Conservation (phyloP, 2,329 filamentous ascomycete species). For the Stachybotrys elegans region DNA sequence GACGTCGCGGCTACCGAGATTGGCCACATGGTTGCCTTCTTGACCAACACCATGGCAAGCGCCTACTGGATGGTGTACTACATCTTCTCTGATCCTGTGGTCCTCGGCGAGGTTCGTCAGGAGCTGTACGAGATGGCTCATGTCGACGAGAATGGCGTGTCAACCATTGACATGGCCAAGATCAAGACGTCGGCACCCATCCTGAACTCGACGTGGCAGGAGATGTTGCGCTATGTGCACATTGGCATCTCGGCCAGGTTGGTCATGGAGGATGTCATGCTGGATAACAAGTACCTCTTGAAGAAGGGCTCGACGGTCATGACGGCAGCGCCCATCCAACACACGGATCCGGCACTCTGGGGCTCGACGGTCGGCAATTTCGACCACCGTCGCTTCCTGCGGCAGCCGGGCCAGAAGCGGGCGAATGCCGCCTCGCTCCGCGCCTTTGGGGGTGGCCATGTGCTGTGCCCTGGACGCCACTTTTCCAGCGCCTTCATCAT, state of each 20-base stretch:
- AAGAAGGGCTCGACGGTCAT: background rate
- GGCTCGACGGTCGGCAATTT: background rate
- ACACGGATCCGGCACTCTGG: background rate
- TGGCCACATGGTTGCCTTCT: background rate
- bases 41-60: background rate
- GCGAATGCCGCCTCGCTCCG: background rate
- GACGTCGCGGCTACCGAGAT: background rate
- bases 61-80: slow-evolving; percentile 1
- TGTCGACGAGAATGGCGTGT: background rate
- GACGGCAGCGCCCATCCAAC: background rate
- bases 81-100: background rate
- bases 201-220: background rate
- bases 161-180: background rate
- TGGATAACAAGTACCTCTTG: background rate
- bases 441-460: background rate
- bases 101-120: background rate
- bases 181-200: background rate
- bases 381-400: background rate
- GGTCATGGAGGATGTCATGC: background rate
- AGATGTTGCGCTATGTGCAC: background rate
- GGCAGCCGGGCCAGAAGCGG: background rate
- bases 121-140: background rate
- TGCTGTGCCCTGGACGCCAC: background rate
- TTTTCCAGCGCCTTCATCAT: background rate
- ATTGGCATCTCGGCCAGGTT: background rate